These are phyloP conservation scores for Trichoderma citrinoviride DNA, from an alignment of 2,329 filamentous ascomycete species.

Conservation along the genomic window DNA sequence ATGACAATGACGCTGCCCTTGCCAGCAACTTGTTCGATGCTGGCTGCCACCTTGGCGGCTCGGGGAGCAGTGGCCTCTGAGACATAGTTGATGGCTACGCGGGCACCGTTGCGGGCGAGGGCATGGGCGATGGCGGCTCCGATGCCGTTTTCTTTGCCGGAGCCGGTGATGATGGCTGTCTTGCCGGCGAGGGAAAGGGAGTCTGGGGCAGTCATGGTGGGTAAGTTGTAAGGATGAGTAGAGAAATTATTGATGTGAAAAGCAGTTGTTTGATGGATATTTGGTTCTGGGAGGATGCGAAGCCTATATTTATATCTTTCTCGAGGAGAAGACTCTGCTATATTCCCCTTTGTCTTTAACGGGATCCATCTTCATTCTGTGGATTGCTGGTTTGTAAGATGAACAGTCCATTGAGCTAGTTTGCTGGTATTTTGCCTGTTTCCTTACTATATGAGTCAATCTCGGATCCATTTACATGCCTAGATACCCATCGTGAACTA, in stretches of 20 bases:
- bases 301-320: neutral
- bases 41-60: slow-evolving; percentile 25
- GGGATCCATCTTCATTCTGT: neutral
- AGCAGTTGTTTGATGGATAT: neutral
- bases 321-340: neutral
- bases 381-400: neutral
- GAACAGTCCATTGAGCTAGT: neutral
- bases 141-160: slow-evolving; percentile 41
- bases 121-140: slow-evolving; percentile 40
- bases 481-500: neutral
- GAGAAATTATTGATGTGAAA: neutral
- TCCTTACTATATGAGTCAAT: neutral
- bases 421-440: no score
- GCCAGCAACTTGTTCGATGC: neutral
- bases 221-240: no score
- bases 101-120: slow-evolving; percentile 40
- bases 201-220: neutral
- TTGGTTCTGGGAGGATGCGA: no score
- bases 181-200: slow-evolving; percentile 38
- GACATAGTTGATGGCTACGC: slow-evolving; percentile 40
- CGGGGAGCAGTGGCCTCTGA: slow-evolving; percentile 34
- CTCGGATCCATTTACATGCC: no score
- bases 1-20: neutral
- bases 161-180: slow-evolving; percentile 43
- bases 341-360: neutral